A percentile compares a stretch with the other conserved stretches of the same genome.
Conservation (phyloP, 345 rosid genomes). For the Citrus australasica region DNA sequence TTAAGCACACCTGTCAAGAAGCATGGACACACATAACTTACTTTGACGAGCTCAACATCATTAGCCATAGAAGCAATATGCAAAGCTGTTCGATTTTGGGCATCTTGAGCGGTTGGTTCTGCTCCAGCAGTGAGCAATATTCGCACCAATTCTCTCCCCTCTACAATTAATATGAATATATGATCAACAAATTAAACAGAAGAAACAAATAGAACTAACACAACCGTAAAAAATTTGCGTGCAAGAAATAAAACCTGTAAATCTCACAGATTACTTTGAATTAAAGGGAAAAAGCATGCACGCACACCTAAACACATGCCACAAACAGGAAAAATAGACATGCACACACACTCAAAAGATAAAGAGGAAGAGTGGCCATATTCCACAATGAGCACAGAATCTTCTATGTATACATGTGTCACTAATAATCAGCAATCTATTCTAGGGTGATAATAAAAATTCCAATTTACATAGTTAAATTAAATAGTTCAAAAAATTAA, state of each 20-base stretch:
- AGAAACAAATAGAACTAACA: not conserved
- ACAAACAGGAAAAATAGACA: too few relatives aligned
- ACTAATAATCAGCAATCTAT: too few relatives aligned
- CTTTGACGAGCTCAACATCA: constrained; percentile 85
- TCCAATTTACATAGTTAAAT: too few relatives aligned
- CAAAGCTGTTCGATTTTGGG: constrained; percentile 82
- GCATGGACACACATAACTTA: constrained; percentile 27
- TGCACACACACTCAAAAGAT: not conserved
- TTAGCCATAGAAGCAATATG: constrained; percentile 93
- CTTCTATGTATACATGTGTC: too few relatives aligned
- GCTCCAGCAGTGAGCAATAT: constrained; percentile 92
- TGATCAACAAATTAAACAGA: not conserved
- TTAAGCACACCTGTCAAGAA: not conserved
- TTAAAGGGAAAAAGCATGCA: not conserved
- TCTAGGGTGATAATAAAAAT: too few relatives aligned
- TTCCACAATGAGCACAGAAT: not conserved
- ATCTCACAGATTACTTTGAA: not conserved
- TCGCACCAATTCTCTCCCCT: constrained; percentile 88
- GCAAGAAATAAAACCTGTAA: not conserved
- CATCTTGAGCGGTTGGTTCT: constrained; percentile 83
- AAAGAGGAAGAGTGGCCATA: not conserved
- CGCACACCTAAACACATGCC: too few relatives aligned
- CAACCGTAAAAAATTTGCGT: too few relatives aligned
- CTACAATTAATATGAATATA: constrained; percentile 41
- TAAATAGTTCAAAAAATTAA: too few relatives aligned